Evolutionary conservation across 495 filamentous ascomycete species (phyloP), one percentile per base, ranked within the genome.

Genomic region (Daldinia bambusicola): DNA sequence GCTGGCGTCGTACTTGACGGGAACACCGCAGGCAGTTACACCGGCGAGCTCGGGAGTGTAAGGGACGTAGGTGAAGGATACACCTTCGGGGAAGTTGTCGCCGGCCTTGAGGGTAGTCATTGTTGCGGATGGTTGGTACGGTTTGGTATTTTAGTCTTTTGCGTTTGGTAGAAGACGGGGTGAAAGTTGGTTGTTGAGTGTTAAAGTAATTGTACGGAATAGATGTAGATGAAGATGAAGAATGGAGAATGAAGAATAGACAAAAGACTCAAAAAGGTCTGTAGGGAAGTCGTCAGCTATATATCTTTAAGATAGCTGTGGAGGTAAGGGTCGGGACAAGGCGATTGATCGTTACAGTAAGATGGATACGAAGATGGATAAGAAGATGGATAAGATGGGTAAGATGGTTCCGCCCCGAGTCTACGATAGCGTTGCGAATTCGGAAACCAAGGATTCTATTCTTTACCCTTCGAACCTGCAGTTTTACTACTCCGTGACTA

Each of bases 71-170:
- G 86, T 91, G 81, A 97, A 97, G 71, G 82, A 82, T 16, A 97
- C 92, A 69, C 85, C 91, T 61, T 85, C 75, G 75, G 95, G 94
- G 85, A 98, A 96, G 77, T 84, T 84, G 78, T 96, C 92, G 76
- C 94, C 94, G 74, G 87, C 84, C 75, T 92, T 89, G 80, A 95
- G 86, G 70, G 84, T 82, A 80, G 91, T 79, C 92, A 94, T 93
- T 8, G 32, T 37, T 48, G 57, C 36, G 55, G 10, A 31, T 43
- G 10, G 16, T 18, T 8, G 30, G n/a, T 32, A 56, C 32, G 16
- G 10, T 6, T 40, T 34, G 18, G 14, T 58, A 12, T 22, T n/a
- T n/a, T n/a, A n/a, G n/a, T n/a, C n/a, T n/a, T n/a, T n/a, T 53
- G 7, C 41, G 38, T 34, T 3, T 48, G 50, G 40, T 43, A 18